A percentile compares a stretch with the other conserved stretches of the same genome.
Conservation (phyloP, 2,329 filamentous ascomycete species). For the Geosmithia morbida region DNA sequence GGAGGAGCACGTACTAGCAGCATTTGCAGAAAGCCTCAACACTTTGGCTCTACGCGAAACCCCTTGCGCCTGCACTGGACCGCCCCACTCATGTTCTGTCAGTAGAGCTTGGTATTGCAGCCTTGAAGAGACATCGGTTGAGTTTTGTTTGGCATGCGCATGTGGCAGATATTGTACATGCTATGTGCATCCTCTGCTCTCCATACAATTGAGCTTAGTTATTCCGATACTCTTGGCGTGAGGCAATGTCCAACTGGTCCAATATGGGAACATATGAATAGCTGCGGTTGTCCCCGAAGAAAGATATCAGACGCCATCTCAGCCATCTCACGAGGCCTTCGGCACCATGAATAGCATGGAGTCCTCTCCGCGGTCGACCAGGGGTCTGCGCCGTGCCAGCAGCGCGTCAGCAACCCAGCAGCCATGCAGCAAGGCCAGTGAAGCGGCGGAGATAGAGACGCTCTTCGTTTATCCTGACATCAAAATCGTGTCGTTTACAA, state of each 20-base stretch:
- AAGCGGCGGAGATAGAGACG: slow-evolving; percentile 37
- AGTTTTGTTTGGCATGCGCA: too few relatives aligned
- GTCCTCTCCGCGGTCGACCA: background rate
- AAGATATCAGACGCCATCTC: background rate
- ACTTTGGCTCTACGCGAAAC: background rate
- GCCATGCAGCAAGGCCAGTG: background rate
- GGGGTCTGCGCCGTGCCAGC: background rate
- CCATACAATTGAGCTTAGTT: background rate
- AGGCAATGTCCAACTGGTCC: background rate
- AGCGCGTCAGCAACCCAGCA: background rate
- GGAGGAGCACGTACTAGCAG: background rate
- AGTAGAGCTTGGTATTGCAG: background rate
- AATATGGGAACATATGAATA: background rate
- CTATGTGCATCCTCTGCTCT: background rate
- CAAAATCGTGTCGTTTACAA: slow-evolving; percentile 47
- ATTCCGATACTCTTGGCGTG: background rate
- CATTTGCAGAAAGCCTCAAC: background rate
- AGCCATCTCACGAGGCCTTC: too few relatives aligned
- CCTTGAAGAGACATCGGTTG: background rate
- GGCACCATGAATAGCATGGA: background rate
- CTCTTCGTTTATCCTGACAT: slow-evolving; percentile 61
- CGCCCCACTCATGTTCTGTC: background rate
- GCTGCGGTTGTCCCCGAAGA: background rate
- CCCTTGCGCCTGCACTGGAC: background rate
- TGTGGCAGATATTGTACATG: background rate